These are phyloP conservation scores for Cladochytrium replicatum DNA, from an alignment of 192 early-diverging fungal species.

Conservation along the genomic window DNA sequence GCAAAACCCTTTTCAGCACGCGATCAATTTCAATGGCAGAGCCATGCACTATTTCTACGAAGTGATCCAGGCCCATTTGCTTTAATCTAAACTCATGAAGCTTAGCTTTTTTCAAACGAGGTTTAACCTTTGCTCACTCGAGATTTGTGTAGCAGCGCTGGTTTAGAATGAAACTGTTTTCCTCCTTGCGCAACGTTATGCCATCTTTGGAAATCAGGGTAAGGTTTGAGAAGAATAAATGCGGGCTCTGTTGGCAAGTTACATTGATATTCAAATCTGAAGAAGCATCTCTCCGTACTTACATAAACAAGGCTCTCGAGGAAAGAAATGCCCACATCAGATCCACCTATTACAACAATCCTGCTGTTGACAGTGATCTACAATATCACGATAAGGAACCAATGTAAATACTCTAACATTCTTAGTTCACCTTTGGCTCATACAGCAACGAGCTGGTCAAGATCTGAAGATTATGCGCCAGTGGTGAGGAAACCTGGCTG, in stretches of 20 bases:
- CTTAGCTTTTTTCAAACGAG: background rate
- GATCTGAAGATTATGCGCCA: slow-evolving; percentile 26
- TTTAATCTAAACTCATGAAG: slow-evolving; percentile 19
- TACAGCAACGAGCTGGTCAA: slow-evolving; percentile 29
- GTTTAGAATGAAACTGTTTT: slow-evolving; percentile 14
- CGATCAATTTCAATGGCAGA: slow-evolving; percentile 28
- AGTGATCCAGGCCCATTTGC: slow-evolving; percentile 33
- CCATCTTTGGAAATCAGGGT: slow-evolving; percentile 31
- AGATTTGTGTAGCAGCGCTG: slow-evolving; percentile 19
- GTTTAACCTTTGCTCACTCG: slow-evolving; percentile 13
- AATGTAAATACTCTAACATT: background rate
- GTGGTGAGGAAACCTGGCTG: slow-evolving; percentile 14
- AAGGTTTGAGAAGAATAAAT: slow-evolving; percentile 33
- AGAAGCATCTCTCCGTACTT: slow-evolving; percentile 1
- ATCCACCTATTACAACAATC: slow-evolving; percentile 45
- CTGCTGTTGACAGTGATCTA: slow-evolving; percentile 34
- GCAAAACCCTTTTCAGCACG: slow-evolving; percentile 18
- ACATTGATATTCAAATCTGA: background rate
- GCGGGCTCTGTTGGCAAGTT: slow-evolving; percentile 15
- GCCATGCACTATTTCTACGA: slow-evolving; percentile 24
- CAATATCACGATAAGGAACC: no score
- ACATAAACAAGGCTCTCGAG: slow-evolving; percentile 44
- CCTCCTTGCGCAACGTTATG: slow-evolving; percentile 3
- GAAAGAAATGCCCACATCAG: slow-evolving; percentile 39
- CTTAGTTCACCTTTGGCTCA: slow-evolving; percentile 29